Evolutionary conservation across 164 flowering plant species (phyloP).

Genomic region (Macadamia integrifolia): DNA sequence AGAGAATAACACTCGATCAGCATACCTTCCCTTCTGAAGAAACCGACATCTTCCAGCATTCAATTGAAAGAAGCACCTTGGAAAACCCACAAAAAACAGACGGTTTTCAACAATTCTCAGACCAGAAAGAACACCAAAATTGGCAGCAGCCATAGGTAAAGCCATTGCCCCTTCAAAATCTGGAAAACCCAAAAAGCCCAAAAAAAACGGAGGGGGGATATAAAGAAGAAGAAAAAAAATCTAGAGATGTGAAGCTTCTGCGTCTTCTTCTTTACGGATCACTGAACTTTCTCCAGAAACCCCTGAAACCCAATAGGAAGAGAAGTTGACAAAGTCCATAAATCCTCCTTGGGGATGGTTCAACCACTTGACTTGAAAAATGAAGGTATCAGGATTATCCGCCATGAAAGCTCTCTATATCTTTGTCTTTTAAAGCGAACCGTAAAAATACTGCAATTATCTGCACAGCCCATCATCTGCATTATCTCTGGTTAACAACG

Average conservation of each 20-base stretch:
- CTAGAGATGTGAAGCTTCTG: neutral
- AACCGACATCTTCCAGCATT: conserved; percentile 2
- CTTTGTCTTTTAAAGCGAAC: neutral
- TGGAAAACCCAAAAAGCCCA: neutral
- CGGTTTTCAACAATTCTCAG: conserved; percentile 13
- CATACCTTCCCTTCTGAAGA: conserved; percentile 19
- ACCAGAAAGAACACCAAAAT: conserved; percentile 10
- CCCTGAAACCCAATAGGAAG: conserved; percentile 2
- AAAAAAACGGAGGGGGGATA: neutral
- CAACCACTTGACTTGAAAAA: neutral
- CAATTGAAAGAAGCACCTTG: conserved; percentile 4
- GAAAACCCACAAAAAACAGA: conserved; percentile 2
- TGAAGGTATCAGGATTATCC: neutral
- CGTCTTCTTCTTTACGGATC: neutral
- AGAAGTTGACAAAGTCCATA: neutral
- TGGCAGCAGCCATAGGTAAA: conserved; percentile 16
- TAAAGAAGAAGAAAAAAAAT: neutral
- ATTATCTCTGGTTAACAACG: neutral
- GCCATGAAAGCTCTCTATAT: conserved; percentile 18
- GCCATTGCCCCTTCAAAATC: conserved; percentile 16
- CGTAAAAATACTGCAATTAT: neutral
- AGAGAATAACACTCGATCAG: neutral
- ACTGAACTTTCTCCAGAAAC: neutral
- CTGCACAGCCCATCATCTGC: neutral
- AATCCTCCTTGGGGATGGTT: neutral